Evolutionary conservation across 2,329 filamentous ascomycete species (phyloP).

Genomic region (Apiospora phragmitis): DNA sequence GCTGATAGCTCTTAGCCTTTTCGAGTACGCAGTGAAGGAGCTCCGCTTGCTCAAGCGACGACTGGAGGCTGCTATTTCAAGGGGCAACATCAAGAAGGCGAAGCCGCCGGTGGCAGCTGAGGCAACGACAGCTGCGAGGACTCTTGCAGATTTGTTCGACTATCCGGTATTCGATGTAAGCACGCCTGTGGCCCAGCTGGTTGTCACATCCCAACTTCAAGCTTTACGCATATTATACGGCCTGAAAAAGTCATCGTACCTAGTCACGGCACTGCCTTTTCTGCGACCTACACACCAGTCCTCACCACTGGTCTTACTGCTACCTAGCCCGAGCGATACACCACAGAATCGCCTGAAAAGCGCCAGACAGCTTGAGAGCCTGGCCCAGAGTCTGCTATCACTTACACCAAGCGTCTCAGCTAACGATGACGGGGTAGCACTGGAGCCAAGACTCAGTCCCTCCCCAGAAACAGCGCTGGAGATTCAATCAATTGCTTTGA

Average conservation of each 20-base stretch:
- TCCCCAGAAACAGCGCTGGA: conserved; percentile 59
- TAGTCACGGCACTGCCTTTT: conserved; percentile 58
- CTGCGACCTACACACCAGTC: conserved; percentile 53
- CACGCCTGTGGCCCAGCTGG: conserved; percentile 49
- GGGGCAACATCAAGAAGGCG: conserved; percentile 32
- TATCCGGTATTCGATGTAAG: conserved; percentile 50
- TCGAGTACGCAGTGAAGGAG: conserved; percentile 70
- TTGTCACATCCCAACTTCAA: conserved; percentile 66
- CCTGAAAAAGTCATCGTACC: conserved; percentile 57
- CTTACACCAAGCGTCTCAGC: conserved; percentile 67
- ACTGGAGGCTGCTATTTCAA: conserved; percentile 45
- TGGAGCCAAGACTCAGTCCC: conserved; percentile 54
- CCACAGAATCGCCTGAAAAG: conserved; percentile 55
- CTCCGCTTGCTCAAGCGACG: conserved; percentile 64
- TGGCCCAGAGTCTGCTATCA: conserved; percentile 65
- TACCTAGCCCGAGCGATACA: conserved; percentile 43
- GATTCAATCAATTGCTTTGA: conserved; percentile 64
- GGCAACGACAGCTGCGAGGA: conserved; percentile 40
- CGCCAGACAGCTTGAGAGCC: conserved; percentile 64
- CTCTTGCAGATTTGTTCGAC: conserved; percentile 61
- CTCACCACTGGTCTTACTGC: conserved; percentile 60
- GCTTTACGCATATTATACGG: conserved; percentile 63
- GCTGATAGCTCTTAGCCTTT: conserved; percentile 63
- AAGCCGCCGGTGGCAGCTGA: conserved; percentile 30
- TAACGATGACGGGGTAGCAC: conserved; percentile 58